Base-by-base conservation (phyloP, 1,284 basidiomycete genomes). In the Porodaedalea pini region DNA sequence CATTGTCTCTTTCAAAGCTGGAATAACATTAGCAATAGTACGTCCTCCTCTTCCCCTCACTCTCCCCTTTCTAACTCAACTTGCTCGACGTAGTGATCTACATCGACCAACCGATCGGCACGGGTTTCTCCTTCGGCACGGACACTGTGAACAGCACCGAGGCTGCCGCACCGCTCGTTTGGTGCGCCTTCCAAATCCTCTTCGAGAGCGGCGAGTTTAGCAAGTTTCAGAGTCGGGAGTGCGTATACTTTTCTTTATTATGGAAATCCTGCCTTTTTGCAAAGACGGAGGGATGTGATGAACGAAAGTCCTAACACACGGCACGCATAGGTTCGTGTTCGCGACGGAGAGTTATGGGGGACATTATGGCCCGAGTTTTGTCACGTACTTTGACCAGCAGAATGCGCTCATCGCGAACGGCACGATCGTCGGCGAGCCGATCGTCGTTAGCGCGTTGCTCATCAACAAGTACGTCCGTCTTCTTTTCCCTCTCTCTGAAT, bases 71-170 rank as follows among this genome's bases (percentile, higher is more conserved):
- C 17, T 21, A n/a, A n/a, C n/a, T n/a, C n/a, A n/a, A 3, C 19
- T 41, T 48, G 15, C n/a, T 23, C 21, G 27, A n/a, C n/a, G n/a
- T 50, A 86, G 83, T 86, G 68, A 82, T 90, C 47, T 89, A 88
- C 65, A 82, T 90, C 51, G 87, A 89, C 67, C 87, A 90, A 67
- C 88, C 88, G 0, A 83, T 87, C 53, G 83, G 82, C 0, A 81
- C 83, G 3, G 85, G 85, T 2, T 86, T 86, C 66, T 86, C 83
- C 3, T 81, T 78, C 57, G 84, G 85, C 2, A 76, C 69, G 0
- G 78, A 81, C 55, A 74, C 75, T 0, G 76, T 75, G 19, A 81
- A 82, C 61, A 84, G 80, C 66, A 85, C 84, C 0, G 65, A 75
- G 47, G 61, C 78, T 21, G 77, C 79, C 0, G 75, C 80, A 1